Base-by-base conservation (phyloP, 352 stramenopile species). In the Phytophthora agathidicida region DNA sequence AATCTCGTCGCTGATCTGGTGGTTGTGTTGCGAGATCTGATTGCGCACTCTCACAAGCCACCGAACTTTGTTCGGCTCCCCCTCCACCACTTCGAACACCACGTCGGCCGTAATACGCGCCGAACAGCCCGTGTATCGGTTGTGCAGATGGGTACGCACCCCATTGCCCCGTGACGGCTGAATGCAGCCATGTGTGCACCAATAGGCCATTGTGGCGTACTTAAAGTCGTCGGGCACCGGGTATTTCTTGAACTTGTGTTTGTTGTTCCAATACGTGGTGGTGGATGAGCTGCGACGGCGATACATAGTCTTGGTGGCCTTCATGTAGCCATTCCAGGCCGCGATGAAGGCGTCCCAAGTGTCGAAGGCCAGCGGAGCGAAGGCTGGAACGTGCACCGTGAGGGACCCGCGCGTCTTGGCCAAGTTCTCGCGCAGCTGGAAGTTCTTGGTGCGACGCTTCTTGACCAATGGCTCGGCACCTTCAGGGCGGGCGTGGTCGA, bases 131-230 rank as follows among this genome's bases (percentile, higher is more conserved):
- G 83, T 93, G 64, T 88, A 93, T 3, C 83, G 79, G 57, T 89
- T 91, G 61, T 91, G 83, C 23, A 89, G 43, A 48, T 93, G 83
- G 13, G 79, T 79, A 1, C 83, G 81, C n/a, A 93, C 80, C 10
- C 83, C 83, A 13, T 83, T 86, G 35, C 83, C 70, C 2, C 83
- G 68, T 7, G 83, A 90, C 5, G 77, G 80, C 61, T 93, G 83
- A 51, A 91, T 89, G 41, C 83, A 93, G 37, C 83, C 83, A 39
- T 93, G 83, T 0, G 83, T 93, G 60, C 83, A 93, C 83, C 81
- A 93, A 61, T 93, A 93, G 31, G 81, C 71, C 81, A 93, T 93
- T 10, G 81, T 93, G 20, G 83, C 83, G 53, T 90, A 93, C 64
- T 81, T 82, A 48, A 93, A 93, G 38, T 68, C 52, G 26, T 90